Base-by-base conservation (phyloP, 164 flowering plant genomes). In the Dillenia suffruticosa region DNA sequence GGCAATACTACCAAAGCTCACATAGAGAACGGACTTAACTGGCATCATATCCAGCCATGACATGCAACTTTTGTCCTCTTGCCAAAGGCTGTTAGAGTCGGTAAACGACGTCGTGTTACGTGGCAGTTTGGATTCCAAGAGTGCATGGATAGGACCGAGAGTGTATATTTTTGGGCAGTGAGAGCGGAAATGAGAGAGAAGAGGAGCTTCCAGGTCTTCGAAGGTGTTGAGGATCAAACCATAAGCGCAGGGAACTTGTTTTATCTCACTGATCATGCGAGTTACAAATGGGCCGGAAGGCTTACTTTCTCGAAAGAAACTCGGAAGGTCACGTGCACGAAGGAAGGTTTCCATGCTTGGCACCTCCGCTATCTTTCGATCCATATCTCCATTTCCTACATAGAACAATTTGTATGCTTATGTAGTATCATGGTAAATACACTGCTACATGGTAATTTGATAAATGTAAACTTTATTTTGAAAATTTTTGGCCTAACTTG, bases 141-240 rank as follows among this genome's bases (percentile, higher is more conserved):
- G 82, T 6, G 69, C 65, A 51, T 79, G 79, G 49, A 81, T 70
- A 7, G 88, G 88, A 9, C 88, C 88, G 8, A 83, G 54, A 7
- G 79, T 45, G 71, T 75, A 81, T 19, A 71, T n/a, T 3, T 70
- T 76, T 0, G 76, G 77, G 40, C 50, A 65, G 5, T 48, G 54
- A 12, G 61, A 9, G 12, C 74, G 65, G 12, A 76, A 63, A 2
- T 66, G 72, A 40, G 67, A 53, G 44, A 78, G 64, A 0, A 69
- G 40, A 0, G 80, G 71, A 3, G 58, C 72, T 56, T 79, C 86
- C 1, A 82, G 70, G 2, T 73, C 77, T 24, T 82, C 81, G 24
- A 77, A 74, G 1, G 80, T 79, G 75, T 82, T 82, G 63, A 82
- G 64, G 5, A 82, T 71, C 51, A 71, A 63, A 7, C 61, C 77